Evolutionary conservation across 345 rosid genomes (phyloP), one percentile per base, ranked within the genome.

Genomic region (Melaleuca alternifolia): DNA sequence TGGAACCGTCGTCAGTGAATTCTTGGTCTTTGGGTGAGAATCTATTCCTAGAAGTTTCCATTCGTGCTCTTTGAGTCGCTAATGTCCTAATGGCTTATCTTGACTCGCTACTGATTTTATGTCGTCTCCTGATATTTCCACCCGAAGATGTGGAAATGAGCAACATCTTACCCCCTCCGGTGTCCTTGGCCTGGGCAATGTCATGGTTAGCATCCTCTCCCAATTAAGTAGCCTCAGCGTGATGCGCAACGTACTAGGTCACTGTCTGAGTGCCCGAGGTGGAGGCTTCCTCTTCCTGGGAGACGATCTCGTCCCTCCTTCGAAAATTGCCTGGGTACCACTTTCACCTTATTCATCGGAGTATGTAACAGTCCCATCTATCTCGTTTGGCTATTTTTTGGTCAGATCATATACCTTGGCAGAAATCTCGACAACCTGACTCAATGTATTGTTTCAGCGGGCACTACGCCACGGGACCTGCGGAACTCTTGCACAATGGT

Each of bases 261-360:
- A 96, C 87, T 97, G 98, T 90, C 88, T 95, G 48, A 92, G 98
- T 88, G 90, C 89, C 53, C 86, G 12, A 62, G 97, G 95, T 48
- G 96, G 95, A 86, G 99, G 99, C 20, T 97, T 89, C 93, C 86
- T 96, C 86, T 95, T 93, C 87, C 86, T 94, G 44, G 99, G 96
- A 50, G 94, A 92, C 56, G 91, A 91, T 86, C 88, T 90, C 46
- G 90, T 94, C 50, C 97, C 96, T 56, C 85, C 96, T 52, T 90
- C 93, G 12, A 95, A 93, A 54, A 90, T 94, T 48, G 37, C 79
- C 51, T 96, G 96, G 96, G 91, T 92, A 53, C 94, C 98, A 51
- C 62, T 93, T 90, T 85, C 88, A 24, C 83, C 3, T 41, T 57
- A 65, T 53, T 54, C 89, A 4, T 50, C 41, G 56, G 89, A 88